These are phyloP conservation scores for Trypethelium eluteriae DNA, from an alignment of 495 filamentous ascomycete genomes.

Conservation along the genomic window DNA sequence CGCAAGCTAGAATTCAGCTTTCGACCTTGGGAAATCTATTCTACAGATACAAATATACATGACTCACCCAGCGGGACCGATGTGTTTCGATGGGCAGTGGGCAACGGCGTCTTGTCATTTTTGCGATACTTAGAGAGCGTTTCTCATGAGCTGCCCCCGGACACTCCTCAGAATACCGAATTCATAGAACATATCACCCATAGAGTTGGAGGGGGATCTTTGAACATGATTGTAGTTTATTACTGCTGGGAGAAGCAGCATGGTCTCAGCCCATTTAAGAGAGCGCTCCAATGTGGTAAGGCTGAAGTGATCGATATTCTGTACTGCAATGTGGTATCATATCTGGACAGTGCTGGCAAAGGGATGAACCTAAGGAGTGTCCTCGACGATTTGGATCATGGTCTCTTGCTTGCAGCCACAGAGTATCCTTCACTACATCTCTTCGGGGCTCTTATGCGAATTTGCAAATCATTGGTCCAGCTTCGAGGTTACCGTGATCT, in stretches of 20 bases:
- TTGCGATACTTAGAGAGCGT: background rate
- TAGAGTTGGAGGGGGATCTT: background rate
- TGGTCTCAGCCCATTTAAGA: background rate
- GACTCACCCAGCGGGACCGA: background rate
- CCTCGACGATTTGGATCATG: background rate
- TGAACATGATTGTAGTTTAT: background rate
- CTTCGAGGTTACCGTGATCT: background rate
- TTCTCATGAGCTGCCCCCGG: background rate
- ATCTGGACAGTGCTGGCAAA: background rate
- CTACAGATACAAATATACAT: background rate
- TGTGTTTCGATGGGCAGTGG: background rate
- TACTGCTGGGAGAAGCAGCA: background rate
- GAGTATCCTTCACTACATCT: background rate
- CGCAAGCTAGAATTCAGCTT: slow-evolving; percentile 13
- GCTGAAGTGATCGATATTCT: background rate
- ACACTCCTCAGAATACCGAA: background rate
- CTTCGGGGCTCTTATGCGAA: background rate
- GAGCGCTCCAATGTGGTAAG: background rate
- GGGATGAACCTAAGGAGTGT: background rate
- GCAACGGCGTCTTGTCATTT: background rate
- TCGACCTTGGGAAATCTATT: slow-evolving; percentile 11
- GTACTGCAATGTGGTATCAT: background rate
- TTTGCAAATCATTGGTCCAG: background rate
- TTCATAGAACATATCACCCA: background rate
- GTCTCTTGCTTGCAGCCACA: background rate